Percentiles rank a stretch among this genome's conserved stretches.
Conservation (phyloP, 2,329 filamentous ascomycete species). For the Dothideomycetes sp. region DNA sequence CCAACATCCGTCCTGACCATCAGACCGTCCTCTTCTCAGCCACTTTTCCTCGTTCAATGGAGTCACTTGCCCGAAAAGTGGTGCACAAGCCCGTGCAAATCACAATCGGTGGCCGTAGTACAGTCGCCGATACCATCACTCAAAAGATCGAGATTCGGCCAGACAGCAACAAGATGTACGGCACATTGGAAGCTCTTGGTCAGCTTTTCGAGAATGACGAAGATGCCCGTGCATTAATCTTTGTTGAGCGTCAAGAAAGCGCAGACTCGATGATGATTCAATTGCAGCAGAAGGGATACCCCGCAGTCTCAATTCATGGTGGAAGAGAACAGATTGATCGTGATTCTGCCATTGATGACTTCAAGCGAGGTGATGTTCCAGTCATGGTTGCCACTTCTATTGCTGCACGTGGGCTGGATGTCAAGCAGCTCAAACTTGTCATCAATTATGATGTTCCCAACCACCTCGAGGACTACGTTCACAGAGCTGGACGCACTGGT, state of each 20-base stretch:
- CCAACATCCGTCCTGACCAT: constrained; percentile 80
- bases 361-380: constrained; percentile 82
- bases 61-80: constrained; percentile 80
- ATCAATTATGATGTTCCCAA: constrained; percentile 94
- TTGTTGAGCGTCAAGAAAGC: constrained; percentile 30
- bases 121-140: constrained; percentile 64
- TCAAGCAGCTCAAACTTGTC: constrained; percentile 90
- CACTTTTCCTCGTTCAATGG: constrained; percentile 90
- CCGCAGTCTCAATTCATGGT: constrained; percentile 87
- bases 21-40: constrained; percentile 95
- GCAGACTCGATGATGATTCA: constrained; percentile 50
- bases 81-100: constrained; percentile 82
- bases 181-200: constrained; percentile 76
- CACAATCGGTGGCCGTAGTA: constrained; percentile 74
- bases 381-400: constrained; percentile 93
- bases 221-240: constrained; percentile 75
- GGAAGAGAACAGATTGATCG: constrained; percentile 90
- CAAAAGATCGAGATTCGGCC: constrained; percentile 84
- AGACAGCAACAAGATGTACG: constrained; percentile 73
- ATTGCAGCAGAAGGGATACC: constrained; percentile 74
- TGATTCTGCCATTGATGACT: constrained; percentile 84
- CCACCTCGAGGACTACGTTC: constrained; percentile 93
- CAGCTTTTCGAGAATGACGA: constrained; percentile 80
- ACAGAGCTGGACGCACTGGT: constrained; percentile 85
- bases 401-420: constrained; percentile 86